phyloP scores from a whole-genome alignment of 2,329 filamentous ascomycete genomes.

The Zymoseptoria crescenta region DNA sequence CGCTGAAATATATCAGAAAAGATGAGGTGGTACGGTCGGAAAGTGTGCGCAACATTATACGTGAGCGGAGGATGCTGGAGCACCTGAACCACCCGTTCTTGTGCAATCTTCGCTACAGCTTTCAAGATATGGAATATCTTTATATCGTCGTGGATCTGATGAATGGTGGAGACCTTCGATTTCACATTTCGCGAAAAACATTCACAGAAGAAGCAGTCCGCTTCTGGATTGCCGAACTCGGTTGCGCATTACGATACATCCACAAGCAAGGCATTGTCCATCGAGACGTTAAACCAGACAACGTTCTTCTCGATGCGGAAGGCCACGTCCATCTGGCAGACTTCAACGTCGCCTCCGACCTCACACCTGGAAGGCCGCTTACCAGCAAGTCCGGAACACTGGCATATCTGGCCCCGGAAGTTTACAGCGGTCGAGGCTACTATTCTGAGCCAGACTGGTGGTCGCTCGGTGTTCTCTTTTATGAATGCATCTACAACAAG shows the following conservation, averaged over 20 bases:
- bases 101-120: slow-evolving; percentile 96
- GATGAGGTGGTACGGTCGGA: slow-evolving; percentile 98
- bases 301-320: slow-evolving; percentile 77
- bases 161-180: slow-evolving; percentile 92
- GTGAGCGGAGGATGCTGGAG: slow-evolving; percentile 95
- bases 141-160: slow-evolving; percentile 97
- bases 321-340: slow-evolving; percentile 96
- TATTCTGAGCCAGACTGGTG: slow-evolving; percentile 93
- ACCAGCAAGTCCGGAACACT: slow-evolving; percentile 96
- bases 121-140: slow-evolving; percentile 99
- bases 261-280: slow-evolving; percentile 84
- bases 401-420: slow-evolving; percentile 91
- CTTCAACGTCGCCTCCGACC: slow-evolving; percentile 96
- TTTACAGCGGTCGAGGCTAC: slow-evolving; percentile 86
- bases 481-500: slow-evolving; percentile 99
- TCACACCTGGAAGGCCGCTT: slow-evolving; percentile 69
- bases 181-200: slow-evolving; percentile 95
- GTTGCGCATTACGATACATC: slow-evolving; percentile 81
- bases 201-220: slow-evolving; percentile 95
- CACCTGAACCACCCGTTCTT: slow-evolving; percentile 97
- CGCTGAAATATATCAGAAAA: slow-evolving; percentile 91
- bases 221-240: slow-evolving; percentile 94
- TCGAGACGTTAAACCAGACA: slow-evolving; percentile 86
- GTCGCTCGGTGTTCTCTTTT: slow-evolving; percentile 96
- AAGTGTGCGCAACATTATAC: slow-evolving; percentile 95